Conservation (phyloP, 2,329 filamentous ascomycete genomes). For the Penicillium sp. region DNA sequence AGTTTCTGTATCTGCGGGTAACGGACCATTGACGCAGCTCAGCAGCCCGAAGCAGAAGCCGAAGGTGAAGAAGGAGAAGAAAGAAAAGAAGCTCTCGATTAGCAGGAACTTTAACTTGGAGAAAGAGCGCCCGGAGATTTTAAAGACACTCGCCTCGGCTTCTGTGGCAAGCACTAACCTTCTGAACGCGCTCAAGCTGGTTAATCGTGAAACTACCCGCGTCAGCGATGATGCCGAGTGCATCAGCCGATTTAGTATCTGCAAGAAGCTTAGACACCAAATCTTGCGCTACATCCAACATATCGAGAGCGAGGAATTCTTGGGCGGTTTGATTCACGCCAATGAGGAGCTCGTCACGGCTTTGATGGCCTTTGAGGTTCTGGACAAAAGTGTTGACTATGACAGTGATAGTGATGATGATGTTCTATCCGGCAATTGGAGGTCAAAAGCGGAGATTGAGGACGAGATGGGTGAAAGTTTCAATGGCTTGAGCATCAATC, state of each 20-base stretch:
- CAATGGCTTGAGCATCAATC: conserved; percentile 40
- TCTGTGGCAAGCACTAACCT: conserved; percentile 92
- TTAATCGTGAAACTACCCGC: conserved; percentile 85
- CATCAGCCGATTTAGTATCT: conserved; percentile 77
- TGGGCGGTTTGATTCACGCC: conserved; percentile 86
- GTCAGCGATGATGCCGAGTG: conserved; percentile 83
- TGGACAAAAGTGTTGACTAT: conserved; percentile 69
- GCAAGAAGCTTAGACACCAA: conserved; percentile 81
- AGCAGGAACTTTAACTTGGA: conserved; percentile 76
- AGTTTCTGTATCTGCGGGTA: conserved; percentile 43
- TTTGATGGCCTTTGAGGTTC: conserved; percentile 90
- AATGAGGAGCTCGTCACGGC: conserved; percentile 96
- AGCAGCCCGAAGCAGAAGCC: conserved; percentile 41
- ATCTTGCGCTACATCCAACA: conserved; percentile 91
- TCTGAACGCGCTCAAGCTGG: conserved; percentile 81
- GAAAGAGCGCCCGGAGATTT: conserved; percentile 83
- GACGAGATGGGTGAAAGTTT: conserved; percentile 37
- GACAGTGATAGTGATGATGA: conserved; percentile 70
- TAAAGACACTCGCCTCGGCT: conserved; percentile 84
- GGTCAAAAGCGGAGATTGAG: conserved; percentile 26
- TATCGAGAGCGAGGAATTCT: conserved; percentile 87
- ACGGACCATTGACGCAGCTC: conserved; percentile 43
- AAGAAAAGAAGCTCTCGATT: conserved; percentile 54
- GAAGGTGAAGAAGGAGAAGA: conserved; percentile 58
- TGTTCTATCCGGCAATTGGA: conserved; percentile 35